Evolutionary conservation across 345 rosid species (phyloP), one percentile per base, ranked within the genome.

Genomic region (Aquilaria malaccensis): DNA sequence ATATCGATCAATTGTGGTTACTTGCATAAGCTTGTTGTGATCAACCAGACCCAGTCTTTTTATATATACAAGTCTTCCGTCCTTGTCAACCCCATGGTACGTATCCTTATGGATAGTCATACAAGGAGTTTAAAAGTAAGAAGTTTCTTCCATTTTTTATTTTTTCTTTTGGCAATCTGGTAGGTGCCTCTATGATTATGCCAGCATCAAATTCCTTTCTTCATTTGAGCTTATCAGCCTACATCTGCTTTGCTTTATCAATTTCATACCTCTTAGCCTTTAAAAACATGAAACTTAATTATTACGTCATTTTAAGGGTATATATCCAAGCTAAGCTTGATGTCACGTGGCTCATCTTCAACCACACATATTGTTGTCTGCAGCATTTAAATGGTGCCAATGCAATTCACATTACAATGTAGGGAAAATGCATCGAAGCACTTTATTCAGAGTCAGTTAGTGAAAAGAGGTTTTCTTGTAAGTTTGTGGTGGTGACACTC

Each of bases 231-330:
- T 85, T 87, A 69, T 83, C 88, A 57, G 73, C 45, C 97, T 95
- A 90, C 97, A 90, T 90, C 67, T 83, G 88, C 81, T 90, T 90
- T 2, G 97, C 65, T 72, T 87, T 90, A 72, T 87, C 97, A 1
- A 78, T 52, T 45, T 87, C 97, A 63, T 83, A 87, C 71, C 83
- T 90, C 78, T 95, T 82, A 22, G 97, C 97, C 81, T 69, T 80
- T 68, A 90, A 77, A 68, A 90, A 90, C 30, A 86, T 84, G 83
- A n/a, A 65, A 30, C 60, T 15, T 15, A 15, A 15, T 15, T 15
- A 15, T 15, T 15, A 15, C 15, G 15, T 15, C 15, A 15, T 15
- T 15, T 15, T 15, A 15, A 15, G 15, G 15, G 15, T 15, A 15
- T 15, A 15, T 15, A 15, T 15, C 15, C 15, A 15, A 15, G 15